Evolutionary conservation across 208 protist species (phyloP).

Genomic region (Novymonas esmeraldas): DNA sequence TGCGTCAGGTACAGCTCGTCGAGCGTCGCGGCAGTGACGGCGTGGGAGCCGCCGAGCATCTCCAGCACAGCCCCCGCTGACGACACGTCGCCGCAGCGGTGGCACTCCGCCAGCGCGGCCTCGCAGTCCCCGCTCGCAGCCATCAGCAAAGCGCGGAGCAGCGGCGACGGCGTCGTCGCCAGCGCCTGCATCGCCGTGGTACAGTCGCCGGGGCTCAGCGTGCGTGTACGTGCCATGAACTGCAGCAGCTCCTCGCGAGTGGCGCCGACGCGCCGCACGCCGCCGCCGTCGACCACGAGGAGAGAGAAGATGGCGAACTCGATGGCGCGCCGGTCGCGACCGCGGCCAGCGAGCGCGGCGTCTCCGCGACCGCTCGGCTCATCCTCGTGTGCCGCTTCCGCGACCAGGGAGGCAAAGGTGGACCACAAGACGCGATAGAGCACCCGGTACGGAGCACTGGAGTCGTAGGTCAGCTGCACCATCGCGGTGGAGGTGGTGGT

Average conservation of each 20-base stretch:
- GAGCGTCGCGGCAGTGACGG: not conserved
- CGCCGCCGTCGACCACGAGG: slow-evolving; percentile 17
- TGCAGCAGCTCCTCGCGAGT: slow-evolving; percentile 12
- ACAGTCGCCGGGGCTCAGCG: slow-evolving; percentile 7
- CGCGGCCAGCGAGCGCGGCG: too few relatives aligned
- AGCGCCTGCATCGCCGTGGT: not conserved
- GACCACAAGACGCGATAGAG: slow-evolving; percentile 22
- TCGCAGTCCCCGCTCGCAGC: slow-evolving; percentile 16
- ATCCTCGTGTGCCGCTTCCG: not conserved
- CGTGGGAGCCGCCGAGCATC: slow-evolving; percentile 13
- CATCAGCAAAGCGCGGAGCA: slow-evolving; percentile 25
- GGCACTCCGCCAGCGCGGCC: slow-evolving; percentile 39
- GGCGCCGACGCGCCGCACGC: slow-evolving; percentile 8
- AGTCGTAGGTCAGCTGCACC: slow-evolving; percentile 16
- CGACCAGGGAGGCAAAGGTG: not conserved
- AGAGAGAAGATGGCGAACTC: slow-evolving; percentile 30
- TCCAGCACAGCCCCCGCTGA: slow-evolving; percentile 27
- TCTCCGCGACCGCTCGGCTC: too few relatives aligned
- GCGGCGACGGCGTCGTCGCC: slow-evolving; percentile 1
- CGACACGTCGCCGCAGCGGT: slow-evolving; percentile 21
- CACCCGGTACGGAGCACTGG: slow-evolving; percentile 15
- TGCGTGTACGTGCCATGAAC: slow-evolving; percentile 9
- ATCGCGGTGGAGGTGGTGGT: too few relatives aligned
- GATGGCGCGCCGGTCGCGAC: too few relatives aligned
- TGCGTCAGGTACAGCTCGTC: slow-evolving; percentile 32